These are phyloP conservation scores for Trichoderma polysporum DNA, from an alignment of 2,329 filamentous ascomycete genomes.

Conservation along the genomic window DNA sequence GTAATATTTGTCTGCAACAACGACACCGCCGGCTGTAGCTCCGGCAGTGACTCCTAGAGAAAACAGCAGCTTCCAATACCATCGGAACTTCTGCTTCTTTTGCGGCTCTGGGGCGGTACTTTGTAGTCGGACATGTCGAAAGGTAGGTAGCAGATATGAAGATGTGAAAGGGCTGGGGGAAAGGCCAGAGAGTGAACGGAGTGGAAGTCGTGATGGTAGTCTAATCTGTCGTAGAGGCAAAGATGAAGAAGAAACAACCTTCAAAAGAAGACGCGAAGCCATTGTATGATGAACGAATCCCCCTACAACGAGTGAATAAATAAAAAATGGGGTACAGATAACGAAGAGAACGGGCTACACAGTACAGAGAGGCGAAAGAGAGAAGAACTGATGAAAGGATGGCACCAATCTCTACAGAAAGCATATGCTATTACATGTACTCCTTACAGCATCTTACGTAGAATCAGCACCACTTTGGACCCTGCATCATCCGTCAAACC, in stretches of 20 bases:
- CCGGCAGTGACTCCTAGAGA: not conserved
- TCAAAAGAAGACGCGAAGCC: slow-evolving; percentile 7
- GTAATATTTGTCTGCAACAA: not conserved
- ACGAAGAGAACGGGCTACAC: not conserved
- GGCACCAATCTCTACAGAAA: not conserved
- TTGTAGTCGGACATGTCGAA: not conserved
- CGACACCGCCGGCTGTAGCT: not conserved
- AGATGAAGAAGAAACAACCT: not conserved
- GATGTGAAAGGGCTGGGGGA: not conserved
- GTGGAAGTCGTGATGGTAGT: not conserved
- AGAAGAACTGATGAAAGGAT: not conserved
- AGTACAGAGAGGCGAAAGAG: not conserved
- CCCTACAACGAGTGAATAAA: not conserved
- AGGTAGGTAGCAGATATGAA: not conserved
- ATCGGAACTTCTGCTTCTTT: not conserved
- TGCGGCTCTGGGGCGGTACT: not conserved
- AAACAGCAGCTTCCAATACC: slow-evolving; percentile 18
- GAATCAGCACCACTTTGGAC: not conserved
- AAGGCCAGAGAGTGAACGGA: not conserved
- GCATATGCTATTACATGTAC: not conserved
- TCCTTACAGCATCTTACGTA: not conserved
- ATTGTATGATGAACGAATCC: not conserved
- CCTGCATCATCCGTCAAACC: not conserved
- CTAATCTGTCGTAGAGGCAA: not conserved
- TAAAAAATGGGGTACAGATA: not conserved